phyloP scores from a whole-genome alignment of 2,329 filamentous ascomycete species.

The Apiospora saccharicola region DNA sequence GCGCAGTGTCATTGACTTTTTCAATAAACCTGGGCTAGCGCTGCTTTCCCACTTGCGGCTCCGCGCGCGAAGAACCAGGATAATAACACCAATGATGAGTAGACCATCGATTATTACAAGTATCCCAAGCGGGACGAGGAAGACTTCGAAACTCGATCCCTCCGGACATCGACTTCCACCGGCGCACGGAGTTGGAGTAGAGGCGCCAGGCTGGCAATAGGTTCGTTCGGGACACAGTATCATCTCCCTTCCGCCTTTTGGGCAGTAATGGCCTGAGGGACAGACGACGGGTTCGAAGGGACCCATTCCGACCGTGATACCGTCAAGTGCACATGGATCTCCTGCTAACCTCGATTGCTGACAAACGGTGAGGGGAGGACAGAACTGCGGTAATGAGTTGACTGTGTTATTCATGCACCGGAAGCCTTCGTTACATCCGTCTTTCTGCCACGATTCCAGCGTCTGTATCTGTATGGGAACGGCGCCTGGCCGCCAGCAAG shows the following conservation, averaged over 20 bases:
- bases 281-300: slow-evolving; percentile 61
- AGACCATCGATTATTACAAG: slow-evolving; percentile 52
- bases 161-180: slow-evolving; percentile 54
- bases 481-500: slow-evolving; percentile 50
- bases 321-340: slow-evolving; percentile 41
- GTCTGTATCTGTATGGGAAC: slow-evolving; percentile 50
- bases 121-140: slow-evolving; percentile 52
- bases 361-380: slow-evolving; percentile 48
- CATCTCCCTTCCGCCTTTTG: slow-evolving; percentile 48
- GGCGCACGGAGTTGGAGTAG: slow-evolving; percentile 55
- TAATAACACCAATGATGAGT: slow-evolving; percentile 46
- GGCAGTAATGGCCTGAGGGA: slow-evolving; percentile 57
- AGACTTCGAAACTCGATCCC: slow-evolving; percentile 50
- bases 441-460: slow-evolving; percentile 44
- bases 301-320: slow-evolving; percentile 51
- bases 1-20: slow-evolving; percentile 40
- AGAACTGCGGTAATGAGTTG: slow-evolving; percentile 55
- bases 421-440: slow-evolving; percentile 51
- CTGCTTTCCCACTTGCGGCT: slow-evolving; percentile 42
- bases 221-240: slow-evolving; percentile 54
- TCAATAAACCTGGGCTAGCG: slow-evolving; percentile 29
- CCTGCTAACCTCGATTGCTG: slow-evolving; percentile 47
- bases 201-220: slow-evolving; percentile 60
- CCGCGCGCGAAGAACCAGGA: slow-evolving; percentile 46
- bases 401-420: slow-evolving; percentile 55